A percentile compares a stretch with the other conserved stretches of the same genome.
phyloP scores from a whole-genome alignment of 1,139 yeast genomes.

The Sugiyamaella castrensis region DNA sequence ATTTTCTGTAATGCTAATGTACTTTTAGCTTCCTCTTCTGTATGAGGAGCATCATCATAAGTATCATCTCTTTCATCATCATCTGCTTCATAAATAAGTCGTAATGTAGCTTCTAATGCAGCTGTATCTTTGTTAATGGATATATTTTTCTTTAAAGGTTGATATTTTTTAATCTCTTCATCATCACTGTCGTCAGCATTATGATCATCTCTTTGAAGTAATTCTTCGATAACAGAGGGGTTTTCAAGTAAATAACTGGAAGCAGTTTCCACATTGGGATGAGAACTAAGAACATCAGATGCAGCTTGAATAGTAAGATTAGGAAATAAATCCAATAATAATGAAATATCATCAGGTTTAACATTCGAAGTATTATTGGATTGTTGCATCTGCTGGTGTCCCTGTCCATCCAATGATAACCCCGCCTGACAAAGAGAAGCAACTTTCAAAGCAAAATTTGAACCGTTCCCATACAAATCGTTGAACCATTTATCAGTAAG shows the following conservation, averaged over 20 bases:
- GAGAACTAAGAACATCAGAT: slow-evolving; percentile 39
- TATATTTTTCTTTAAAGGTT: slow-evolving; percentile 4
- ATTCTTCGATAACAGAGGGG: slow-evolving; percentile 42
- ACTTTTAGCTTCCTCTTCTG: slow-evolving; percentile 27
- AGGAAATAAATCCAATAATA: slow-evolving; percentile 33
- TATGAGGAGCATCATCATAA: slow-evolving; percentile 52
- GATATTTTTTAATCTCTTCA: slow-evolving; percentile 20
- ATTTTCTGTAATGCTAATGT: slow-evolving; percentile 34
- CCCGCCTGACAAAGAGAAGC: slow-evolving; percentile 11
- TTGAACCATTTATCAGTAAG: slow-evolving; percentile 21
- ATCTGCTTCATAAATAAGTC: slow-evolving; percentile 64
- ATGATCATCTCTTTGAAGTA: slow-evolving; percentile 24
- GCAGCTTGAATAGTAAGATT: slow-evolving; percentile 15
- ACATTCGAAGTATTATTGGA: slow-evolving; percentile 1
- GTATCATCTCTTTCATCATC: slow-evolving; percentile 85
- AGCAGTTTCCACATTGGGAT: slow-evolving; percentile 54
- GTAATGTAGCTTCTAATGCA: slow-evolving; percentile 55
- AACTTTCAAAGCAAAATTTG: slow-evolving; percentile 14
- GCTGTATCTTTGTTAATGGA: slow-evolving; percentile 43
- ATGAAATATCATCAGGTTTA: slow-evolving; percentile 17
- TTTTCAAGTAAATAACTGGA: slow-evolving; percentile 62
- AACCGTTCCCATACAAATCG: slow-evolving; percentile 16
- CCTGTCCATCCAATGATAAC: neutral
- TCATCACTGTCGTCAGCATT: slow-evolving; percentile 33
- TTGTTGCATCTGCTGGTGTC: neutral